Evolutionary conservation across 1,139 yeast species (phyloP), one percentile per base, ranked within the genome.

Genomic region (Spathaspora jeffriesii): DNA sequence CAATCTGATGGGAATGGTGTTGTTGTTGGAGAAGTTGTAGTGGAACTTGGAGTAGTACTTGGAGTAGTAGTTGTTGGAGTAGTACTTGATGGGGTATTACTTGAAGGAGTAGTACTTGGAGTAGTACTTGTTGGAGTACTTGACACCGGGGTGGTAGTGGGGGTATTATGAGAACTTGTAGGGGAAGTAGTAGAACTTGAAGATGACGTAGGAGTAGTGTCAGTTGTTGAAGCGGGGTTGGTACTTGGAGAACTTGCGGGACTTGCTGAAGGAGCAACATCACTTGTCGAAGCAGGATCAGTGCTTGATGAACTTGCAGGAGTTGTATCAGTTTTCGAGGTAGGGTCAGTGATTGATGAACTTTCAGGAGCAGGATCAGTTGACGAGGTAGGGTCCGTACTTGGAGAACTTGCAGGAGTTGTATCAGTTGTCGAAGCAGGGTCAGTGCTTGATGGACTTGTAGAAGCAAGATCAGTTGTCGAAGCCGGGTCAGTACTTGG

Each of bases 1-100:
- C 76, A 73, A 8, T 69, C 63, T 36, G 48, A 53, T 4, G 38
- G 38, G 38, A 34, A 34, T 6, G 38, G 21, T 41, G 76, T 67
- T 9, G 75, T 62, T 21, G 70, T 11, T 14, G 17, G 18, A 22
- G 55, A 10, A 15, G 56, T 32, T 17, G 47, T 43, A 10, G 49
- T 39, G 28, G 55, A 13, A 15, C 55, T 36, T 17, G 46, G 43
- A 10, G 49, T 36, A n/a, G 53, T 44, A n/a, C 42, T 42, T 32
- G 45, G 34, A n/a, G 41, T 38, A 30, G 47, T 15, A 10, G 44
- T 37, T 31, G 34, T 39, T 14, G 44, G 40, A 31, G 40, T 34
- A 23, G 39, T 30, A 23, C 49, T 14, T 18, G 32, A 15, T 4
- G 44, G 28, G 28, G 28, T 25, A 25, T 25, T 8, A 25, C 9